A percentile compares a stretch with the other conserved stretches of the same genome.
Conservation (phyloP, 805 yeast species). For the Yarrowia sp. region DNA sequence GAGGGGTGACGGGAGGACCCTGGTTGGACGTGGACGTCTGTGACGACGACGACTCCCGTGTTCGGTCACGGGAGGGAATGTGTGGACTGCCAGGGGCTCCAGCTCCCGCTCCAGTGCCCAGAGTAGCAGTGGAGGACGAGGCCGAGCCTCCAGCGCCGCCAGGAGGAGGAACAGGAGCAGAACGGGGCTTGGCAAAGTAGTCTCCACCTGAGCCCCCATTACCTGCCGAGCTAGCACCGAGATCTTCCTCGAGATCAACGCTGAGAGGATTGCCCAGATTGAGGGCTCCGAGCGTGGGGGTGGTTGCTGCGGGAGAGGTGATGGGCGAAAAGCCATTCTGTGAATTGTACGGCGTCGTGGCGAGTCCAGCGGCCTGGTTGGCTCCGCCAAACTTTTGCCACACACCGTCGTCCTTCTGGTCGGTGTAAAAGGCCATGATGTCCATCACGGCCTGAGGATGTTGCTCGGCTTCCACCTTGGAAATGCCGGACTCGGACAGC, state of each 20-base stretch:
- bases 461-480: constrained; percentile 79
- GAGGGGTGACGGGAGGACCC: constrained; percentile 14
- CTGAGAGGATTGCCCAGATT: constrained; percentile 17
- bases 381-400: constrained; percentile 35
- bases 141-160: not conserved
- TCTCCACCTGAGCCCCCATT: not conserved
- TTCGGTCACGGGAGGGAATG: constrained; percentile 19
- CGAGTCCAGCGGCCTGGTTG: not conserved
- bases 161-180: constrained; percentile 37
- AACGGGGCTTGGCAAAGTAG: constrained; percentile 34
- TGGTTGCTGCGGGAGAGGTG: constrained; percentile 21
- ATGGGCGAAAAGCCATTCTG: constrained; percentile 17
- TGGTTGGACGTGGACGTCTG: not conserved
- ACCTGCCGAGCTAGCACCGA: not conserved
- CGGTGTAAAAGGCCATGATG: constrained; percentile 72
- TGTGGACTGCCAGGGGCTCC: constrained; percentile 26
- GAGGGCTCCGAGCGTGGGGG: not conserved
- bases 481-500: constrained; percentile 80
- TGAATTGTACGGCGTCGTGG: constrained; percentile 21
- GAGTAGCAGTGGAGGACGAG: not conserved
- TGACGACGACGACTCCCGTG: not conserved
- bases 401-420: constrained; percentile 32
- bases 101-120: not conserved
- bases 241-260: not conserved
- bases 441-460: constrained; percentile 95